A percentile compares a stretch with the other conserved stretches of the same genome.
phyloP scores from a whole-genome alignment of 768 basidiomycete genomes.

The Tricholoma sp. region DNA sequence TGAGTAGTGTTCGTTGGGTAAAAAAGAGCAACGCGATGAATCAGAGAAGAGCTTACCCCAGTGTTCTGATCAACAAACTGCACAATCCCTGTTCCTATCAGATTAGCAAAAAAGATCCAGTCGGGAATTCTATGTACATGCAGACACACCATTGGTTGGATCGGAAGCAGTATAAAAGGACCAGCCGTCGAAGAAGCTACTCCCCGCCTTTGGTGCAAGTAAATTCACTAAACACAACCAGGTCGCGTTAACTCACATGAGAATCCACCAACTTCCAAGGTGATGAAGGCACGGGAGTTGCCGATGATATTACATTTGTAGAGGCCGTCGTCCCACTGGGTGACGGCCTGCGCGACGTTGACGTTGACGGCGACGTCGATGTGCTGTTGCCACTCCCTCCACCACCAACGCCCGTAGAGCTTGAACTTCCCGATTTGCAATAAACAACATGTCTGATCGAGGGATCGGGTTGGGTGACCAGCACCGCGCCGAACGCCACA shows the following conservation, averaged over 20 bases:
- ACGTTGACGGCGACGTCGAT: constrained; percentile 12
- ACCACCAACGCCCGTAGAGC: constrained; percentile 12
- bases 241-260: constrained; percentile 39
- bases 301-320: constrained; percentile 16
- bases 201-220: constrained; percentile 42
- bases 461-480: constrained; percentile 33
- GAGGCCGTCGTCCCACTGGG: constrained; percentile 16
- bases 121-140: not conserved
- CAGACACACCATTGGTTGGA: constrained; percentile 62
- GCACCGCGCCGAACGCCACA: constrained; percentile 51
- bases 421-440: constrained; percentile 36
- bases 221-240: constrained; percentile 6
- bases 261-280: constrained; percentile 55
- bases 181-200: constrained; percentile 80
- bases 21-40: constrained; percentile 1
- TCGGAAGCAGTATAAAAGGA: constrained; percentile 63
- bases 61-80: constrained; percentile 59
- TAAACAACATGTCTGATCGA: constrained; percentile 30
- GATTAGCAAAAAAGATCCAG: not conserved
- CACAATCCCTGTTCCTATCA: constrained; percentile 34
- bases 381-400: constrained; percentile 14
- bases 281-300: constrained; percentile 31
- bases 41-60: constrained; percentile 39
- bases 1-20: constrained; percentile 17
- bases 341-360: constrained; percentile 12